Evolutionary conservation across 495 filamentous ascomycete genomes (phyloP).

Genomic region (Penicillium pancosmium): DNA sequence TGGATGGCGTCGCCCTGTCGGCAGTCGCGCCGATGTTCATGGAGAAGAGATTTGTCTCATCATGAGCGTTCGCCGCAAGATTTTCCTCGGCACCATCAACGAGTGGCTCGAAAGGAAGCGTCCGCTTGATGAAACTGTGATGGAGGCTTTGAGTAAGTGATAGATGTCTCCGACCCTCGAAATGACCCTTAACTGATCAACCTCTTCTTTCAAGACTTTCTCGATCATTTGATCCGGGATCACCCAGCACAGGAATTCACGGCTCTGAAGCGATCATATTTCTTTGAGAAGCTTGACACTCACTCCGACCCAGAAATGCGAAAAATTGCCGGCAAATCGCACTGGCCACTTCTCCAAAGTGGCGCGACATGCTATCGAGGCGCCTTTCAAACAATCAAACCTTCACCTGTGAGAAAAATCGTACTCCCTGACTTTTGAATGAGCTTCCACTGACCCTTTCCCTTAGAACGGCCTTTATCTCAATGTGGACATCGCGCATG

Average conservation of each 20-base stretch:
- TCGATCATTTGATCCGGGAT: constrained; percentile 87
- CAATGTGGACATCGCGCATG: constrained; percentile 69
- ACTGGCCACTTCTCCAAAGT: constrained; percentile 21
- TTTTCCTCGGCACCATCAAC: constrained; percentile 66
- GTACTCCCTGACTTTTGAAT: not conserved
- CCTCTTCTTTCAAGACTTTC: constrained; percentile 58
- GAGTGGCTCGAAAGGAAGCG: constrained; percentile 63
- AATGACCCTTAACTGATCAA: not conserved
- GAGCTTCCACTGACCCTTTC: constrained; percentile 14
- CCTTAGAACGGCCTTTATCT: constrained; percentile 61
- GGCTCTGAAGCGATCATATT: constrained; percentile 78
- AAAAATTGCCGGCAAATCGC: constrained; percentile 12
- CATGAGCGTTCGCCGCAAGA: constrained; percentile 57
- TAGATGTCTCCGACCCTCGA: not conserved
- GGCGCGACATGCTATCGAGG: constrained; percentile 82
- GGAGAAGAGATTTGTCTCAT: constrained; percentile 52
- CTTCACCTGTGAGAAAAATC: constrained; percentile 55
- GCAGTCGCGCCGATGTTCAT: constrained; percentile 1
- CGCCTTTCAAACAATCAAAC: constrained; percentile 77
- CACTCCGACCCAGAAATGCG: constrained; percentile 44
- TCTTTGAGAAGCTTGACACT: constrained; percentile 44
- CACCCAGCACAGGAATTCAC: constrained; percentile 63
- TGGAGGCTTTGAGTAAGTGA: constrained; percentile 75
- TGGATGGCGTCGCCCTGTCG: not conserved
- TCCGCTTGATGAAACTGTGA: constrained; percentile 61